Evolutionary conservation across 139 green algal species (phyloP).

Genomic region (Tetradesmus obliquus): DNA sequence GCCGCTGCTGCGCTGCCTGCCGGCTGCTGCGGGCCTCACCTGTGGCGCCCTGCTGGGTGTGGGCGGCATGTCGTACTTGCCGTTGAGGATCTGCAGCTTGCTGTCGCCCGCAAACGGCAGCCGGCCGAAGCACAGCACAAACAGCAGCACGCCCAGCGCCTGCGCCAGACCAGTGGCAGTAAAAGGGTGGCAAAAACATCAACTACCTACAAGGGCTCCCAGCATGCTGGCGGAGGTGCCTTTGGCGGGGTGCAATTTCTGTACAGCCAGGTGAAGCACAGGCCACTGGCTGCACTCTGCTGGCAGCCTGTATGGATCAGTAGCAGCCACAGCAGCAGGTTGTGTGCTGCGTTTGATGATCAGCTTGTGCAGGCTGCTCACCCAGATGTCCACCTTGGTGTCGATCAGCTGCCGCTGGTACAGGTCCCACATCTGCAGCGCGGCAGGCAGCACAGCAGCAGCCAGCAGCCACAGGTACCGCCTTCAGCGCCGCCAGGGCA

Average conservation of each 20-base stretch:
- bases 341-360: no score
- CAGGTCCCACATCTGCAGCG: constrained; percentile 90
- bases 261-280: no score
- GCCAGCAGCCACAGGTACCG: background rate
- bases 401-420: constrained; percentile 79
- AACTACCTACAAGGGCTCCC: background rate
- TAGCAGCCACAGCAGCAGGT: no score
- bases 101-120: constrained; percentile 85
- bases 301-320: no score
- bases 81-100: constrained; percentile 88
- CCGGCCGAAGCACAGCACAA: constrained; percentile 78
- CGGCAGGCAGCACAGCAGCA: background rate
- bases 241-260: no score
- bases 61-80: constrained; percentile 70
- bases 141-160: constrained; percentile 90
- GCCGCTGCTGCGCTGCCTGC: background rate
- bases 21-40: background rate
- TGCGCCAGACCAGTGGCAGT: constrained; percentile 34
- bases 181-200: background rate
- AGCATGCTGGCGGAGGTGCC: no score
- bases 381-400: constrained; percentile 87
- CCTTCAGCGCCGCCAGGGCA: no score
- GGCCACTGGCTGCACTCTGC: no score
- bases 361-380: constrained; percentile 33
- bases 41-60: constrained; percentile 35